Evolutionary conservation across 306 rosid genomes (phyloP), one percentile per base, ranked within the genome.

Genomic region (Gleditsia sinensis): DNA sequence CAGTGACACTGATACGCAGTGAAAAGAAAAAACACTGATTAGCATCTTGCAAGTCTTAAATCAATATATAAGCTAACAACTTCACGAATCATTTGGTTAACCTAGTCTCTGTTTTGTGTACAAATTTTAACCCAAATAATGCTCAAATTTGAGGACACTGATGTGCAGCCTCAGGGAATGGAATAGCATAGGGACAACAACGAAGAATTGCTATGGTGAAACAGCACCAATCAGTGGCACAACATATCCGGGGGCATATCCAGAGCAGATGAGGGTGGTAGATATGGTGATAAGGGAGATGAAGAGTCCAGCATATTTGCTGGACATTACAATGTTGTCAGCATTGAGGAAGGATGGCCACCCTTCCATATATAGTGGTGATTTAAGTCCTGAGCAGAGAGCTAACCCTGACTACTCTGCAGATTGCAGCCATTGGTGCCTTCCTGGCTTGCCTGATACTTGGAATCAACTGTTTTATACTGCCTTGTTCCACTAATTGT

Each of bases 371-470:
- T 94, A 94, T 49, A 88, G 89, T 25, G 97, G 99, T 2, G 97
- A 94, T 62, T 80, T 94, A 80, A 92, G 73, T 60, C 96, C 97
- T 4, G 74, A 75, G 34, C 97, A 94, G 68, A 81, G 88, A 71
- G 89, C 95, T 21, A 90, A 90, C 53, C 99, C 96, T 10, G 83
- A 67, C 7, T 81, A 80, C 57, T 87, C 96, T 0, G 91, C 97
- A 11, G 99, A 90, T 82, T 92, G 98, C 48, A 95, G 99, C 84
- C 99, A 90, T 81, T 95, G 98, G 99, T 92, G 99, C 78, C 96
- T 95, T 74, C 96, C 96, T 81, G 98, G 96, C 9, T 72, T 95
- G 75, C 98, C 98, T 36, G 98, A 95, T 84, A 86, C 97, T 73
- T 95, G 97, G 98, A 94, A 94, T 78, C 80, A 92, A 63, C 71